Percentiles rank a stretch among this genome's conserved stretches.
Conservation (phyloP, 2,329 filamentous ascomycete genomes). For the Trichophaea hybrida region DNA sequence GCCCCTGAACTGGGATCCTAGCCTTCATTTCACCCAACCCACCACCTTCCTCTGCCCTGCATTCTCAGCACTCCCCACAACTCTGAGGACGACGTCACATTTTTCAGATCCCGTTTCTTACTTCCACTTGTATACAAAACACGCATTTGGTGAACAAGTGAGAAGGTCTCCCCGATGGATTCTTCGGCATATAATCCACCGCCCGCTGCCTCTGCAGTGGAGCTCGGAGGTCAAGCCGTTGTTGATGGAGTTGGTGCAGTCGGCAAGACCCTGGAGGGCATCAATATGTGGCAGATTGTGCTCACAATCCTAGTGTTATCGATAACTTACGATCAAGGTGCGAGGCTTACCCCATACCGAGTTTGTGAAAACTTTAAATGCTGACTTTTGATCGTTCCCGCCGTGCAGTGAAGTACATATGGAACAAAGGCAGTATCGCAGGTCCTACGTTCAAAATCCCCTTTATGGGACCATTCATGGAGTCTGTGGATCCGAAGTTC, state of each 20-base stretch:
- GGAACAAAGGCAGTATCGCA: constrained; percentile 59
- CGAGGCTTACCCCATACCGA: constrained; percentile 30
- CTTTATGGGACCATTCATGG: constrained; percentile 88
- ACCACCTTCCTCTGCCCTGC: not conserved
- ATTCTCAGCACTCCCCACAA: not conserved
- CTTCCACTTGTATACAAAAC: no score
- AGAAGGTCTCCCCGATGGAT: no score
- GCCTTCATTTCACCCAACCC: not conserved
- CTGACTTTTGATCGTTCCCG: constrained; percentile 13
- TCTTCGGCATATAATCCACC: constrained; percentile 1
- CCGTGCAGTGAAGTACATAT: constrained; percentile 53
- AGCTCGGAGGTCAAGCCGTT: constrained; percentile 18
- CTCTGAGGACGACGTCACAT: not conserved
- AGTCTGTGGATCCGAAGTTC: constrained; percentile 86
- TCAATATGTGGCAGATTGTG: constrained; percentile 51
- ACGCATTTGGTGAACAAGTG: no score
- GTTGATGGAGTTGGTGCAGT: constrained; percentile 13
- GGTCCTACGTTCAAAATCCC: constrained; percentile 64
- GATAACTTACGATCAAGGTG: constrained; percentile 82
- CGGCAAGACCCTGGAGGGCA: constrained; percentile 36
- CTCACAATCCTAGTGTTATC: constrained; percentile 56
- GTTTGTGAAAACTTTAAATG: not conserved
- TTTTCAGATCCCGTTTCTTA: no score
- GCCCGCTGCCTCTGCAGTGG: constrained; percentile 17
- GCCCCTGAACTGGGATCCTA: not conserved